phyloP scores from a whole-genome alignment of 768 basidiomycete genomes.

The Hypholoma fasciculare region DNA sequence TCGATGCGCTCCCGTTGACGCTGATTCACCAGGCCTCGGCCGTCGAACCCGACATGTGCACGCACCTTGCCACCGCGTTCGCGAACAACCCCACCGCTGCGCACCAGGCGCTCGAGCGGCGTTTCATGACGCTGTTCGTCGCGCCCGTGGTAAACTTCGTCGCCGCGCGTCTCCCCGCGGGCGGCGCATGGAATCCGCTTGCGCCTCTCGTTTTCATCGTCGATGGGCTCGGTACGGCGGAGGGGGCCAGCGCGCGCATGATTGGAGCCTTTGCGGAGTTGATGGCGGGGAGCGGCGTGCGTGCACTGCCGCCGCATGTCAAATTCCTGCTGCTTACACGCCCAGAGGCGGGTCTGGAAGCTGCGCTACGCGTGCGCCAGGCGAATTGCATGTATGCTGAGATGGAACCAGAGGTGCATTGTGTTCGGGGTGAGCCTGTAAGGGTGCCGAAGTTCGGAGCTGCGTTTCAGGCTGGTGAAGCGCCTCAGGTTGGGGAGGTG shows the following conservation, averaged over 20 bases:
- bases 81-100: not conserved
- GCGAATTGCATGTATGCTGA: not conserved
- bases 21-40: conserved; percentile 17
- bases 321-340: conserved; percentile 21
- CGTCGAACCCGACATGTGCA: conserved; percentile 13
- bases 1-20: conserved; percentile 19
- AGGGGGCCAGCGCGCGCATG: conserved; percentile 5
- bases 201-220: conserved; percentile 21
- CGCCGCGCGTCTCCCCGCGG: not conserved
- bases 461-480: no score
- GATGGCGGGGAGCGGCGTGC: conserved; percentile 13
- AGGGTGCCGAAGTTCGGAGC: not conserved
- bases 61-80: conserved; percentile 4
- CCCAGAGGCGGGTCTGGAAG: conserved; percentile 11
- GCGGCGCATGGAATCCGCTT: conserved; percentile 17
- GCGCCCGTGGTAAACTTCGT: conserved; percentile 14
- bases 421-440: not conserved
- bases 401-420: not conserved
- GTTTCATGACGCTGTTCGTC: conserved; percentile 17
- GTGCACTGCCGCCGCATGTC: conserved; percentile 18
- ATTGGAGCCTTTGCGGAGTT: conserved; percentile 13
- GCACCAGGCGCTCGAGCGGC: conserved; percentile 6
- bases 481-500: no score
- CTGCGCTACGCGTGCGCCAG: not conserved
- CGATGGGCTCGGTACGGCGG: conserved; percentile 19